Evolutionary conservation across 169 alveolate species (phyloP), one percentile per base, ranked within the genome.

Genomic region (Plasmodium coatneyi): DNA sequence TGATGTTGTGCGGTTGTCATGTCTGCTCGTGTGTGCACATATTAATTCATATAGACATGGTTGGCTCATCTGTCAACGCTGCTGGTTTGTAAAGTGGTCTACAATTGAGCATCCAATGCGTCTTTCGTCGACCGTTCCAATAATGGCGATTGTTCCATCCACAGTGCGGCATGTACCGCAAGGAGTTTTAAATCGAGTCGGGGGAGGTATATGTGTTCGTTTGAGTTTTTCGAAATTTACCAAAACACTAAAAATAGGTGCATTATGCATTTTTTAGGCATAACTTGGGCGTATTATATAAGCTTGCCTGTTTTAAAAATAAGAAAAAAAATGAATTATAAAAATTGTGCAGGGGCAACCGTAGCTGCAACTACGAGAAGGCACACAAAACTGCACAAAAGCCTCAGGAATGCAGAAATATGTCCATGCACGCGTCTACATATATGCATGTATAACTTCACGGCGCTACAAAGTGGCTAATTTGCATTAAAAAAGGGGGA

Each of bases 161-260:
- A 28, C n/a, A 25, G 36, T 66, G n/a, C 76, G 36, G 22, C 76
- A 49, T 14, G n/a, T 5, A 19, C 36, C 76, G 76, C 30, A 66
- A 66, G 76, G 12, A 16, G 39, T 16, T 22, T 66, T 66, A 66
- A 66, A 66, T 66, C 39, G 30, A 3, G 76, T 66, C 76, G 41
- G n/a, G 36, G 46, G 46, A 5, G 46, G 7, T 28, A 66, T 9
- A 49, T 7, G 22, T 66, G 76, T 66, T 66, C 36, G 76, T 28
- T n/a, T 66, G 36, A 66, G 76, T 66, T 66, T 19, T 66, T 66
- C 76, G 76, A 66, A 66, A 66, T 25, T 66, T 66, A 66, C 76
- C 76, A 66, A 66, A 66, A 66, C 76, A 66, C 76, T 66, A 36
- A 25, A 66, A 22, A 66, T 66, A 16, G 10, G 76, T 66, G 76